These are phyloP conservation scores for Amanita phalloides DNA, from an alignment of 768 basidiomycete genomes.

Conservation along the genomic window DNA sequence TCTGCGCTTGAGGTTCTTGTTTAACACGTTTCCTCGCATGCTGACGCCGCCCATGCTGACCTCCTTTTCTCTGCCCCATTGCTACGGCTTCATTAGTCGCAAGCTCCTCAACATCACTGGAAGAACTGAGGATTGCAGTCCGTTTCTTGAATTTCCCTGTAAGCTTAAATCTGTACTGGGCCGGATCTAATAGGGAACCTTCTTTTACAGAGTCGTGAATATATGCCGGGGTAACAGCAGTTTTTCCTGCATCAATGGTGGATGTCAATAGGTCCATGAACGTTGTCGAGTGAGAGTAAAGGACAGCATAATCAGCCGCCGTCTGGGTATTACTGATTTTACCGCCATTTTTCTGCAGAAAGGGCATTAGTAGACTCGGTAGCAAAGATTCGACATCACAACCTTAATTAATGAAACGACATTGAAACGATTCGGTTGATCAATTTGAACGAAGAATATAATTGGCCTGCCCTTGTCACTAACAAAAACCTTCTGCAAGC, in stretches of 20 bases:
- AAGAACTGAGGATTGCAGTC: not conserved
- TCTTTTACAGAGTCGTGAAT: constrained; percentile 40
- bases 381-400: not conserved
- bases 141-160: constrained; percentile 14
- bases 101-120: constrained; percentile 4
- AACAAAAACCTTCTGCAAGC: constrained; percentile 29
- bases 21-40: constrained; percentile 9
- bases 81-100: not conserved
- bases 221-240: constrained; percentile 42
- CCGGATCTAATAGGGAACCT: constrained; percentile 30
- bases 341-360: constrained; percentile 53
- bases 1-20: constrained; percentile 1
- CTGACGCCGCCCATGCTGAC: constrained; percentile 7
- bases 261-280: constrained; percentile 34
- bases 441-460: constrained; percentile 61
- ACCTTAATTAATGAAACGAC: constrained; percentile 55
- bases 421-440: constrained; percentile 39
- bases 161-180: constrained; percentile 31
- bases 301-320: constrained; percentile 50
- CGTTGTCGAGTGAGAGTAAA: constrained; percentile 39
- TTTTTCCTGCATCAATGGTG: constrained; percentile 24
- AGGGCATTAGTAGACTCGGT: not conserved
- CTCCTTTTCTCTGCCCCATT: constrained; percentile 5
- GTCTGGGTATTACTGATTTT: constrained; percentile 40
- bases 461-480: constrained; percentile 30